These are phyloP conservation scores for Plasmodium fragile DNA, from an alignment of 169 alveolate species.

Conservation along the genomic window DNA sequence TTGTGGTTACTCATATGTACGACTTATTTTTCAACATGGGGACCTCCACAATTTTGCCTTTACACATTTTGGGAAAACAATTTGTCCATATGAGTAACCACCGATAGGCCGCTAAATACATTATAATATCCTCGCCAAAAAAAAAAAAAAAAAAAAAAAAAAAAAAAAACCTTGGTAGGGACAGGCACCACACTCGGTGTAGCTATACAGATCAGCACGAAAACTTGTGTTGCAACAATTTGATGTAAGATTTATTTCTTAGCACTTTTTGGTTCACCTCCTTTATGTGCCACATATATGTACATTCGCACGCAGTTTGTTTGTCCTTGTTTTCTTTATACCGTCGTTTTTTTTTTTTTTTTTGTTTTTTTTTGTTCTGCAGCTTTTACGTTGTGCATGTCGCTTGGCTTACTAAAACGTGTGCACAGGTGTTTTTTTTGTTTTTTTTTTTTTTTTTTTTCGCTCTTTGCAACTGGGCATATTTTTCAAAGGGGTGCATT, in stretches of 20 bases:
- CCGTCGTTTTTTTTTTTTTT: background rate
- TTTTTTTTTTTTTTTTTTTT: slow-evolving; percentile 3
- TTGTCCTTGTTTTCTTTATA: background rate
- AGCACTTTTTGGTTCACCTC: background rate
- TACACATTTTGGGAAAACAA: background rate
- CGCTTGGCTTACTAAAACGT: background rate
- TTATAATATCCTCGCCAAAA: background rate
- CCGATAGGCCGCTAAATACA: background rate
- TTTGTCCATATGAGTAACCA: background rate
- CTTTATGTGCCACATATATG: background rate
- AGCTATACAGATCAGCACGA: background rate
- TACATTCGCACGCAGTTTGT: background rate
- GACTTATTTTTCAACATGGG: background rate
- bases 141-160: too few species aligned
- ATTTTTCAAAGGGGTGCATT: background rate
- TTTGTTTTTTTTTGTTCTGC: background rate
- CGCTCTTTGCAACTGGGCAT: background rate
- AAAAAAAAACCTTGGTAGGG: background rate
- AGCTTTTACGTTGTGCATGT: background rate
- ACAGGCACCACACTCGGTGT: background rate
- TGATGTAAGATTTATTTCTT: background rate
- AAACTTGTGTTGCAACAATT: background rate
- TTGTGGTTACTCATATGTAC: background rate
- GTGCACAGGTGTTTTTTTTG: slow-evolving; percentile 10
- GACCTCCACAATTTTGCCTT: background rate